Conservation (phyloP, 257 asterid genomes). For the Penstemon eatonii region DNA sequence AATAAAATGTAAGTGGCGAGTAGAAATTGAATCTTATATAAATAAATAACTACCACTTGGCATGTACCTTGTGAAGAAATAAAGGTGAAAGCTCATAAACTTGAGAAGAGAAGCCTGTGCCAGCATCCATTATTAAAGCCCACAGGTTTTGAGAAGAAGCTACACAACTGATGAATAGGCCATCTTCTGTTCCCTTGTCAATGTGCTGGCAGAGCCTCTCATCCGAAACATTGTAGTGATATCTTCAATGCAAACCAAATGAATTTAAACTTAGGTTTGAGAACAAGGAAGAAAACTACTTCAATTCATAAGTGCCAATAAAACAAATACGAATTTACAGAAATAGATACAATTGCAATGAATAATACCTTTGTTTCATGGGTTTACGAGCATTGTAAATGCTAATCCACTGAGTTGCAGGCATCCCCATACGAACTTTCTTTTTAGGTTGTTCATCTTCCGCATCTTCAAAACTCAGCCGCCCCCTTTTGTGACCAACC, state of each 20-base stretch:
- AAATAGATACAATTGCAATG: conserved; percentile 13
- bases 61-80: conserved; percentile 75
- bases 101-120: conserved; percentile 70
- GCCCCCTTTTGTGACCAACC: conserved; percentile 85
- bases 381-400: conserved; percentile 82
- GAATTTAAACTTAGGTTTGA: conserved; percentile 1
- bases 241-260: conserved; percentile 39
- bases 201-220: conserved; percentile 71
- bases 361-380: conserved; percentile 76
- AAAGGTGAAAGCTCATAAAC: conserved; percentile 58
- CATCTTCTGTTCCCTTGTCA: conserved; percentile 75
- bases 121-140: conserved; percentile 92
- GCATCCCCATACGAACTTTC: conserved; percentile 74
- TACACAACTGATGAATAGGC: conserved; percentile 65
- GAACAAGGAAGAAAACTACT: conserved; percentile 7
- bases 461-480: conserved; percentile 57
- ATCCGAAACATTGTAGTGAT: conserved; percentile 72
- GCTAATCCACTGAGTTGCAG: conserved; percentile 86
- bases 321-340: not conserved
- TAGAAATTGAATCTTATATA: too few relatives aligned
- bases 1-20: too few relatives aligned
- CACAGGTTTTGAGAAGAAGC: conserved; percentile 67
- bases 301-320: not conserved
- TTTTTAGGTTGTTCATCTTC: conserved; percentile 82
- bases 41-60: too few relatives aligned